These are phyloP conservation scores for Calendula officinalis DNA, from an alignment of 129 eudicot genomes.

Conservation along the genomic window DNA sequence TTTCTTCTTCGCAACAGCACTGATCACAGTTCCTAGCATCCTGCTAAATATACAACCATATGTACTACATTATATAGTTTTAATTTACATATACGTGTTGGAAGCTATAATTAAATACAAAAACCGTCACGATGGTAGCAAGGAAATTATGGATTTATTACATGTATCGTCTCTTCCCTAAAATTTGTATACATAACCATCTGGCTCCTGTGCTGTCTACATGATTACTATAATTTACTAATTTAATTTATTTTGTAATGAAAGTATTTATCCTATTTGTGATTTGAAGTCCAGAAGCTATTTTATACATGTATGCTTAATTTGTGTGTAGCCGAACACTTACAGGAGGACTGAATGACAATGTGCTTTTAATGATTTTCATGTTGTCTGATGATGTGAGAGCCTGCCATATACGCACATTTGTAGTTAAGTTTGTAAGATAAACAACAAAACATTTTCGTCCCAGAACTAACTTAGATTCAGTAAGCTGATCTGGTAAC, in stretches of 20 bases:
- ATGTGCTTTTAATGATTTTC: conserved; percentile 36
- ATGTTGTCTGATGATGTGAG: conserved; percentile 32
- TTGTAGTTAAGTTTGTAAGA: conserved; percentile 60
- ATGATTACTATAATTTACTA: no score
- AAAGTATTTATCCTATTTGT: no score
- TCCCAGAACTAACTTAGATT: not conserved
- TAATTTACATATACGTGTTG: not conserved
- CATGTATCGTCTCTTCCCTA: no score
- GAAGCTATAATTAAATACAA: not conserved
- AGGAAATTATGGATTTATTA: no score
- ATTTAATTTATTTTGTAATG: no score
- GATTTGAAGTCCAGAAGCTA: no score
- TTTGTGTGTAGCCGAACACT: conserved; percentile 9
- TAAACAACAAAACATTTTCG: conserved; percentile 30
- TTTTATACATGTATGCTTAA: not conserved
- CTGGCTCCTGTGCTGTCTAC: no score
- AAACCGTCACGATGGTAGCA: no score
- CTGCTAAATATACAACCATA: conserved; percentile 26
- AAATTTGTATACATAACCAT: no score
- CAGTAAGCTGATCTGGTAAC: conserved; percentile 26
- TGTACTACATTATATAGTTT: not conserved
- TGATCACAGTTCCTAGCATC: conserved; percentile 31
- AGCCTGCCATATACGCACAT: conserved; percentile 64
- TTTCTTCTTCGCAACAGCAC: conserved; percentile 25
- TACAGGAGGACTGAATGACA: conserved; percentile 39